Conservation (phyloP, 176 grass and related monocot species). For the Oryza meyeriana region DNA sequence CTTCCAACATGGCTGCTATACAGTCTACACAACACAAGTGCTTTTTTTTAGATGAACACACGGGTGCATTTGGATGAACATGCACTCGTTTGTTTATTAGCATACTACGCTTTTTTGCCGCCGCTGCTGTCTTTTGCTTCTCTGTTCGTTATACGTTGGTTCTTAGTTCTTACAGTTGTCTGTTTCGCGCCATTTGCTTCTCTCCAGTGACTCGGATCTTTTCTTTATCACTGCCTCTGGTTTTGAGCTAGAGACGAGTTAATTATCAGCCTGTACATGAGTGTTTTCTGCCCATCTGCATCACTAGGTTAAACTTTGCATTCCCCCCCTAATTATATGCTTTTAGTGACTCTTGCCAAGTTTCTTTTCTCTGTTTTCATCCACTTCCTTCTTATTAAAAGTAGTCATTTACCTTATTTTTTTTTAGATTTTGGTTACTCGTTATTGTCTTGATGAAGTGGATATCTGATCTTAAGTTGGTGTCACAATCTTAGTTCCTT, state of each 20-base stretch:
- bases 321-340: background rate
- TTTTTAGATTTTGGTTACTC: constrained; percentile 23
- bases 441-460: background rate
- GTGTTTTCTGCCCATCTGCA: constrained; percentile 1
- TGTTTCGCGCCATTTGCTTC: background rate
- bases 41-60: too few relatives aligned
- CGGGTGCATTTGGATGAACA: background rate
- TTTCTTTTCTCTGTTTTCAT: background rate
- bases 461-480: constrained; percentile 21
- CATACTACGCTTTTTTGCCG: background rate
- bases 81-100: background rate
- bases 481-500: constrained; percentile 43
- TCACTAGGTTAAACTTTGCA: background rate
- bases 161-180: background rate
- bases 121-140: background rate
- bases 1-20: background rate
- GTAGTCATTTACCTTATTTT: background rate
- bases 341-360: background rate
- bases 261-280: background rate
- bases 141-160: background rate
- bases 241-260: background rate
- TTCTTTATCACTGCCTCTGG: background rate
- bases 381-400: constrained; percentile 3
- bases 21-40: background rate
- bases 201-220: background rate